Evolutionary conservation across 1,139 yeast species (phyloP).

Genomic region (Diutina mesorugosa): DNA sequence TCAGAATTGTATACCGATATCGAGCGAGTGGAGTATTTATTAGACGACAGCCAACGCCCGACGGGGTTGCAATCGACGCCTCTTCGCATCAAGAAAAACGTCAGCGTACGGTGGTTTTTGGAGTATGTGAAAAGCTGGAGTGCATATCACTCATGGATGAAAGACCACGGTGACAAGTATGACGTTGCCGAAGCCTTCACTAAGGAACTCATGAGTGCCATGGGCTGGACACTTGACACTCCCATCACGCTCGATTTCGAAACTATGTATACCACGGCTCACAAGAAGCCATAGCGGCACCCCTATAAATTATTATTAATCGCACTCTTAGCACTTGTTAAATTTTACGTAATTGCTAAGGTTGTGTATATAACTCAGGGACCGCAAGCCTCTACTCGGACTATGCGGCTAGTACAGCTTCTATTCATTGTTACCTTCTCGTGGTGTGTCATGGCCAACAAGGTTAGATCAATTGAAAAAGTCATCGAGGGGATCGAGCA

Average conservation of each 20-base stretch:
- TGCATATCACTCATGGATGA: conserved; percentile 57
- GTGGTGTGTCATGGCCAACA: not conserved
- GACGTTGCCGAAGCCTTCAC: not conserved
- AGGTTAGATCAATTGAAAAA: not conserved
- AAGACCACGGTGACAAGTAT: conserved; percentile 13
- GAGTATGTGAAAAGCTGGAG: conserved; percentile 55
- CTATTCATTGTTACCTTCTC: not conserved
- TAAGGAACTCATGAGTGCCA: not conserved
- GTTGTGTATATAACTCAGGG: not conserved
- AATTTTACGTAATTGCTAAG: not conserved
- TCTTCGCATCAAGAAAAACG: conserved; percentile 24
- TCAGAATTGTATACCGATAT: conserved; percentile 24
- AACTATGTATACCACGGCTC: not conserved
- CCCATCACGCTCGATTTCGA: not conserved
- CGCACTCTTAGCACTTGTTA: not conserved
- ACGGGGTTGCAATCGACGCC: conserved; percentile 12
- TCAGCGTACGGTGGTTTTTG: conserved; percentile 30
- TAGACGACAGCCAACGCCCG: conserved; percentile 12
- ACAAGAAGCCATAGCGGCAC: not conserved
- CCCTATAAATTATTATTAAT: not conserved
- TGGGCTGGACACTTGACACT: not conserved
- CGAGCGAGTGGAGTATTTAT: conserved; percentile 22
- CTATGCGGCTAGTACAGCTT: not conserved
- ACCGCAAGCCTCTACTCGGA: not conserved
- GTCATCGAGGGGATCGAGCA: conserved; percentile 32